Evolutionary conservation across 2,329 filamentous ascomycete species (phyloP), one percentile per base, ranked within the genome.

Genomic region (Trichoderma cornu-damae): DNA sequence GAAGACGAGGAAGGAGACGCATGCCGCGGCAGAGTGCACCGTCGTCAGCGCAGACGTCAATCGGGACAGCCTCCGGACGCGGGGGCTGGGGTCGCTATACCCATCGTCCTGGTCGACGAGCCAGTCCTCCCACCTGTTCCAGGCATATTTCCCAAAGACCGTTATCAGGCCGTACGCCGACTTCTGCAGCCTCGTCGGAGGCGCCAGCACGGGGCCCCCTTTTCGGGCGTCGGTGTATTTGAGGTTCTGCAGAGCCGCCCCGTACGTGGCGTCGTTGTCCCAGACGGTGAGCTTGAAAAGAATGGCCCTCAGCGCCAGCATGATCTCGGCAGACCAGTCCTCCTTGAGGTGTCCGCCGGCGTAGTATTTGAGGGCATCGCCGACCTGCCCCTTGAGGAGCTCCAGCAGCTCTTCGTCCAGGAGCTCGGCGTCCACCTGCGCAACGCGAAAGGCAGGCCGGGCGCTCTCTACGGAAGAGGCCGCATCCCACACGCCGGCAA

Each of bases 211-310:
- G 0, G 83, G 75, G 8, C 83, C 83, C 46, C 73, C 73, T 53
- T 78, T 80, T 61, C 93, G 82, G 48, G 91, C 92, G 69, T 97
- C 93, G 9, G 89, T 88, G 68, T 93, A 97, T 68, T 86, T 86
- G 26, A 99, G 80, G 61, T 96, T 96, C 72, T 99, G 94, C 49
- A 99, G 77, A 34, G 90, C 86, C 9, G 94, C 94, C 60, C 94
- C 94, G 72, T 99, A 97, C 4, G 89, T 95, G 37, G 94, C 90
- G 70, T 96, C 87, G 71, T 96, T 90, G 71, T 97, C 92, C 94
- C 94, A 99, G 59, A 99, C 86, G 14, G 89, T 90, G 61, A 99
- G 81, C 73, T 99, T 99, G 79, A 96, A 99, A 6, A 99, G 77
- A 3, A 91, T 77, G 2, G 87, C 84, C 46, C 93, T 81, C 57